Base-by-base conservation (phyloP, 257 asterid genomes). In the Solanum tacnaense region DNA sequence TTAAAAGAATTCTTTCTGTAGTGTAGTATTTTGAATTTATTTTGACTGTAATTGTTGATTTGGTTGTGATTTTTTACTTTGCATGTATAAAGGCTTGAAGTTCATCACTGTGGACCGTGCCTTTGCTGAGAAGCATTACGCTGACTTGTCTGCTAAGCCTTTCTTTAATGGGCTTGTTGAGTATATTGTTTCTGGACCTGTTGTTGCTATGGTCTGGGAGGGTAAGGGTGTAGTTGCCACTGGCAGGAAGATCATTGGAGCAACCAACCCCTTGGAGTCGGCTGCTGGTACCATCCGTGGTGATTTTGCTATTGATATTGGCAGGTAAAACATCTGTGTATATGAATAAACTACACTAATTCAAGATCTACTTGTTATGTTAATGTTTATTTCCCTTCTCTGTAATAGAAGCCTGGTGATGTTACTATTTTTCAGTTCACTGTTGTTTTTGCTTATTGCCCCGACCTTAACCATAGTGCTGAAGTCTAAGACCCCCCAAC, bases 211-310 rank as follows among this genome's bases (percentile, higher is more conserved):
- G 98, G 99, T 97, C 85, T 97, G 98, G 99, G 99, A 95, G 90
- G 99, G 99, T 12, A 97, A 95, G 95, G 90, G 91, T 85, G 98
- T 95, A 8, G 99, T 97, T 8, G 27, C 93, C 36, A 97, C 99
- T 2, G 99, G 99, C 73, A 95, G 99, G 86, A 96, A 93, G 93
- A 94, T 97, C 91, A 97, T 97, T 87, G 98, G 99, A 72, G 98
- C 98, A 29, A 97, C 99, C 58, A 97, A 96, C 93, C 99, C 99
- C 23, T 93, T 95, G 29, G 96, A 95, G 31, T 96, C 99, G 82
- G 98, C 96, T 70, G 98, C 99, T 4, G 99, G 99, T 6, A 96
- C 99, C 67, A 97, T 97, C 92, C 98, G 98, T 86, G 98, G 99
- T 15, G 99, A 97, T 82, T 97, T 78, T 89, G 98, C 98, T 84